Base-by-base conservation (phyloP, 2,329 filamentous ascomycete species). In the Ceratocystis lukuohia region DNA sequence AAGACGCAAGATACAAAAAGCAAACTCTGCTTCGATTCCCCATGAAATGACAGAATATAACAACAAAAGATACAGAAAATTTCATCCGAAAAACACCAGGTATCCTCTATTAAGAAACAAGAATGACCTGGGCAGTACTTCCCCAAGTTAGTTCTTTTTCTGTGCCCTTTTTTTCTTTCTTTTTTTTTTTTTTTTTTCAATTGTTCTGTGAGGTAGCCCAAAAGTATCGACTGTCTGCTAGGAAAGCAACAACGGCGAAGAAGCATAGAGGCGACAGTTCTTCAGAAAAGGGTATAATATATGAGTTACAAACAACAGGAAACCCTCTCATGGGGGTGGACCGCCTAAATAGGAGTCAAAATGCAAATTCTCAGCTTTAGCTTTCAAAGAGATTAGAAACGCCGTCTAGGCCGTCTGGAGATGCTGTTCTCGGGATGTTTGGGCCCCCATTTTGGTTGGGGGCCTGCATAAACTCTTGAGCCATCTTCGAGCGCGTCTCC, bases 381-480 rank as follows among this genome's bases (percentile, higher is more conserved):
- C 71, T 73, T 46, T 77, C 76, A 68, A 80, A 85, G 61, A 85
- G 74, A 53, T 78, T 79, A 5, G 82, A 80, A 17, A 85, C 78
- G 0, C 81, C 81, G 63, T 84, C 82, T 62, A 85, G 72, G 8
- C 73, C 78, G 69, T 84, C 81, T 5, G 80, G 80, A 0, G 77
- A 80, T 64, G 72, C 71, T 62, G 73, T 69, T n/a, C 76, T 61
- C 20, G 61, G 67, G 17, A 68, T 48, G 44, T 64, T 66, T 61
- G 64, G 64, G 7, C 61, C 45, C 4, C 61, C 64, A 25, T 68
- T 57, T 2, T 74, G 70, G n/a, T 75, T 70, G 8, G 77, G 74
- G n/a, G 77, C 78, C 64, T 78, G 85, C 83, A 87, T 84, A 70
- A 87, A 88, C 67, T 83, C 80, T 72, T 87, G 83, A 4, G 84